A percentile compares a stretch with the other conserved stretches of the same genome.
Evolutionary conservation across 176 grass and related monocot genomes (phyloP).

Genomic region (Avena sativa): DNA sequence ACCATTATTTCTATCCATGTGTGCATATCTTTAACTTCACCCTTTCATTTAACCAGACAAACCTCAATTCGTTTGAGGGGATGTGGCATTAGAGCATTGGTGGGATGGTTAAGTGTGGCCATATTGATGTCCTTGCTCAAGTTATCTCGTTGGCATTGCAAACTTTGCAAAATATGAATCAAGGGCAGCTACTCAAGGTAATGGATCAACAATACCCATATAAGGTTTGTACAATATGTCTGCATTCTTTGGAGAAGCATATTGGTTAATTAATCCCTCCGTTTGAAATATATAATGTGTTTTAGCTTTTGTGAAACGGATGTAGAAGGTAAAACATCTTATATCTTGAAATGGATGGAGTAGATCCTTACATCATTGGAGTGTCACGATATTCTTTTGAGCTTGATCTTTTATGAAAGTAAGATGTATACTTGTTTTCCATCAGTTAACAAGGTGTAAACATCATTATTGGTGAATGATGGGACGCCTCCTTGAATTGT

Average conservation of each 20-base stretch:
- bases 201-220: neutral
- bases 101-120: conserved; percentile 97
- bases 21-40: conserved; percentile 14
- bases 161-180: conserved; percentile 99
- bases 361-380: neutral
- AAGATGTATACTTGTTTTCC: conserved; percentile 23
- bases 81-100: conserved; percentile 95
- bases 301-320: too few species aligned
- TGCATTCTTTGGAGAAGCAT: neutral
- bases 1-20: conserved; percentile 24
- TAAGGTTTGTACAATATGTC: neutral
- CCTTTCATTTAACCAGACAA: conserved; percentile 73
- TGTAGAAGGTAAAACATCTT: too few species aligned
- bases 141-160: conserved; percentile 93
- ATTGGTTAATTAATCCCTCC: neutral
- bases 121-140: conserved; percentile 97
- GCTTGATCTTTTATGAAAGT: conserved; percentile 5
- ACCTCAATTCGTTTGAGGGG: conserved; percentile 82
- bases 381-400: neutral
- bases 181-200: conserved; percentile 92
- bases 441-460: conserved; percentile 78
- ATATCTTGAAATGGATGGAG: too few species aligned
- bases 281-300: too few species aligned
- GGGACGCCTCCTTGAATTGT: conserved; percentile 91
- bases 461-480: conserved; percentile 90